phyloP scores from a whole-genome alignment of 2,329 filamentous ascomycete genomes.

The Phialocephala subalpina region DNA sequence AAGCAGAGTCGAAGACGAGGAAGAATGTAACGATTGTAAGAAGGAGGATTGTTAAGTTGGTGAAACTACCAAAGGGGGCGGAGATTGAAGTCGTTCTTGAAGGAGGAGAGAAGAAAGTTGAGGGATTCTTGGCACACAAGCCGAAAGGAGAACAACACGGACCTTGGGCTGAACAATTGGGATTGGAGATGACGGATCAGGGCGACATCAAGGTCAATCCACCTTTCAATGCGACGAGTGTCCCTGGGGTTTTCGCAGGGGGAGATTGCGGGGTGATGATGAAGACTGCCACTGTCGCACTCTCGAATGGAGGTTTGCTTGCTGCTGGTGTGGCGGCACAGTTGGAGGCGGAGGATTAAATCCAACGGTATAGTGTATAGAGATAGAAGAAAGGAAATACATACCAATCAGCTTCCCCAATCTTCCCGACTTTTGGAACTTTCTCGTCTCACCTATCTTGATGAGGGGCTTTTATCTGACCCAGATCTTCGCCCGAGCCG shows the following conservation, averaged over 20 bases:
- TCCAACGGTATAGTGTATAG: background rate
- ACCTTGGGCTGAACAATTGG: constrained; percentile 51
- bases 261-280: constrained; percentile 51
- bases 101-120: constrained; percentile 47
- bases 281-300: constrained; percentile 26
- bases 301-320: constrained; percentile 1
- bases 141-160: constrained; percentile 48
- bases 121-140: constrained; percentile 52
- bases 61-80: constrained; percentile 39
- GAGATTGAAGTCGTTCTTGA: constrained; percentile 49
- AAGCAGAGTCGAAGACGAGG: constrained; percentile 35
- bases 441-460: no score
- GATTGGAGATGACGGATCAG: constrained; percentile 49
- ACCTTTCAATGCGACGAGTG: constrained; percentile 58
- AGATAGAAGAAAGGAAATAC: background rate
- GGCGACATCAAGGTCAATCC: constrained; percentile 53
- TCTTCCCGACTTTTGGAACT: no score
- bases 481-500: no score
- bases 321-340: constrained; percentile 16
- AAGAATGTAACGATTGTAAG: constrained; percentile 43
- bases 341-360: constrained; percentile 16
- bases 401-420: background rate
- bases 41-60: constrained; percentile 42
- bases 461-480: no score
- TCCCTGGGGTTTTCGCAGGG: constrained; percentile 60